A percentile compares a stretch with the other conserved stretches of the same genome.
Evolutionary conservation across 1,139 yeast genomes (phyloP).

Genomic region (Diutina pseudorugosa): DNA sequence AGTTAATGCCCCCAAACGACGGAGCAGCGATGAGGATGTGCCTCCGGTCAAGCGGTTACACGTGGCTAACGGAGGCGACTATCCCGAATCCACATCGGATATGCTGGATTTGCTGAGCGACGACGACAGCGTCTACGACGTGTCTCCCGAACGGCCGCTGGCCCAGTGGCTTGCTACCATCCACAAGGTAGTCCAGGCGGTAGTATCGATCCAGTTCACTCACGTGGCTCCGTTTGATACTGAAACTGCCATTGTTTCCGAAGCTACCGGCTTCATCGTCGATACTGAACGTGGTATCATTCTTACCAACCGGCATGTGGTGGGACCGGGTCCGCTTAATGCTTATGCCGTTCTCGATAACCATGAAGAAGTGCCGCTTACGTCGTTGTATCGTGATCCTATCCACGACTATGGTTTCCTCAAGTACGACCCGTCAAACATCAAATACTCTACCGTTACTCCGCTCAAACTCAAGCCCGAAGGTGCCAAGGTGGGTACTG

Average conservation of each 20-base stretch:
- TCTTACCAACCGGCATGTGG: constrained; percentile 87
- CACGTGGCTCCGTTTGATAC: constrained; percentile 84
- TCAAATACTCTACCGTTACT: constrained; percentile 63
- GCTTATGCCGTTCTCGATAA: constrained; percentile 90
- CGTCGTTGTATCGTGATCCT: constrained; percentile 74
- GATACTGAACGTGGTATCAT: constrained; percentile 73
- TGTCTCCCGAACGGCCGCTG: neutral
- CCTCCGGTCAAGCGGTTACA: neutral
- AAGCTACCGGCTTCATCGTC: constrained; percentile 94
- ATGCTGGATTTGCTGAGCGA: neutral
- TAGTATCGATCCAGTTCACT: constrained; percentile 81
- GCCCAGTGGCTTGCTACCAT: constrained; percentile 69
- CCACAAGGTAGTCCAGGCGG: constrained; percentile 70
- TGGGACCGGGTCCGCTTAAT: constrained; percentile 87
- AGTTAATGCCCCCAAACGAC: neutral
- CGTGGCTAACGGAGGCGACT: neutral
- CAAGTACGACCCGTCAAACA: constrained; percentile 56
- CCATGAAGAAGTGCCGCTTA: constrained; percentile 86
- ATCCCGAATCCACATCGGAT: neutral
- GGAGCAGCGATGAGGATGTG: neutral
- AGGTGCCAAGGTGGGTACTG: constrained; percentile 78
- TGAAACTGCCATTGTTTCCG: constrained; percentile 70
- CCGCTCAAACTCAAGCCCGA: constrained; percentile 68
- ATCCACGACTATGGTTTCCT: constrained; percentile 80
- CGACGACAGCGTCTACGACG: neutral